phyloP scores from a whole-genome alignment of 2,329 filamentous ascomycete species.

The Fonsecaea multimorphosa region DNA sequence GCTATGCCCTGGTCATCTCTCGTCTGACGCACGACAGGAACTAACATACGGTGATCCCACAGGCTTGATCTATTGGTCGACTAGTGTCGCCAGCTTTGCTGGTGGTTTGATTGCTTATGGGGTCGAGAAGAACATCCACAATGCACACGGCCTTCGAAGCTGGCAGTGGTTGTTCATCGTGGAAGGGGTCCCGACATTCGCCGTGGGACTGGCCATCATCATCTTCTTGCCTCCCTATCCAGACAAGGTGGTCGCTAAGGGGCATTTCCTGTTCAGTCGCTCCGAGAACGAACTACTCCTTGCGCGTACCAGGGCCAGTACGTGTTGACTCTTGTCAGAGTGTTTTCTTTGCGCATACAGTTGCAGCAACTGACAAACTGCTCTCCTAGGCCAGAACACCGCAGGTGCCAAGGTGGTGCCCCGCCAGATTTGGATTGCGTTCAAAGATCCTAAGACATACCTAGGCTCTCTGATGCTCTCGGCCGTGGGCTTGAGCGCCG shows the following conservation, averaged over 20 bases:
- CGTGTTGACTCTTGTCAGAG: neutral
- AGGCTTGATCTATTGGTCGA: slow-evolving; percentile 54
- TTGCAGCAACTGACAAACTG: too few relatives aligned
- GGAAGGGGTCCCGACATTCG: slow-evolving; percentile 69
- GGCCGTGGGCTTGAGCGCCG: slow-evolving; percentile 7
- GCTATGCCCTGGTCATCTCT: too few relatives aligned
- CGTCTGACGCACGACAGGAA: too few relatives aligned
- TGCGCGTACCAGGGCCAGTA: slow-evolving; percentile 15
- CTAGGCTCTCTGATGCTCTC: slow-evolving; percentile 5
- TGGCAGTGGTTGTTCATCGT: slow-evolving; percentile 73
- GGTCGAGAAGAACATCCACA: slow-evolving; percentile 68
- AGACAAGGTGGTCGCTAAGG: slow-evolving; percentile 12
- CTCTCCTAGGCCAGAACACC: neutral
- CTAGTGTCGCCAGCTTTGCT: slow-evolving; percentile 71
- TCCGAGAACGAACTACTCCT: slow-evolving; percentile 16
- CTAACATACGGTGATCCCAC: too few relatives aligned
- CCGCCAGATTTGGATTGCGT: slow-evolving; percentile 7
- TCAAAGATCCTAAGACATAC: slow-evolving; percentile 22
- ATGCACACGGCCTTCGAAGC: slow-evolving; percentile 57
- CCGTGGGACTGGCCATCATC: slow-evolving; percentile 62
- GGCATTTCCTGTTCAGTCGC: slow-evolving; percentile 7
- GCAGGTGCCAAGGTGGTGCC: slow-evolving; percentile 4
- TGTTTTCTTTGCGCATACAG: too few relatives aligned
- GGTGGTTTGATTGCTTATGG: slow-evolving; percentile 69
- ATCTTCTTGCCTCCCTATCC: slow-evolving; percentile 72